Evolutionary conservation across 345 rosid species (phyloP), one percentile per base, ranked within the genome.

Genomic region (Heritiera littoralis): DNA sequence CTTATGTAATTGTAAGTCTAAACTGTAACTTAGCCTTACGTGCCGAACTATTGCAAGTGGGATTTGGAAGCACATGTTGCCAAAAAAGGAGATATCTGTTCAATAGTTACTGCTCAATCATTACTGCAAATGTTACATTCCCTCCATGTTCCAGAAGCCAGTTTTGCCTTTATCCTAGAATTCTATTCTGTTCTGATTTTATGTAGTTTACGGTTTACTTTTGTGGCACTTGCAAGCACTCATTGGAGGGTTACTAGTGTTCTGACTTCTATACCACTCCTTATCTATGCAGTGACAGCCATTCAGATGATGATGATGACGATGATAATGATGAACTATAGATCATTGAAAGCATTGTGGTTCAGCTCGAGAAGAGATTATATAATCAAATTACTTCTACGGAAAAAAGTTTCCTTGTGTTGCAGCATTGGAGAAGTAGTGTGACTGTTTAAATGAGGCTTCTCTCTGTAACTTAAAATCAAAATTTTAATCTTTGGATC

Each of bases 271-370:
- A 7, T 54, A 6, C 28, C 12, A 43, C 28, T 56, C 66, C 74
- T 38, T 9, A 5, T 51, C 17, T 63, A 23, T 76, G 18, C 91
- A 89, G 92, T 66, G 79, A 40, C 59, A 63, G 78, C 14, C 41
- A 56, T 45, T 35, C 12, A 4, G 79, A 79, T 45, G 72, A 43
- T 2, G 78, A 82, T 2, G 84, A 81, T 30, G 79, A 79, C 40
- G 72, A 43, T 2, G 78, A 82, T 3, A 83, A 81, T 38, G 87
- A 69, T 66, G 92, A 90, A 79, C 88, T 88, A 32, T 90, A 82
- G 85, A 65, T 58, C 7, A 10, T 61, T 28, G n/a, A 7, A 61
- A 46, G 41, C 63, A 40, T 43, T 10, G 12, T 20, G 52, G 38
- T 11, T 74, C 77, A 20, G 54, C 67, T n/a, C n/a, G 77, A 74